A percentile compares a stretch with the other conserved stretches of the same genome.
Conservation (phyloP, 2,329 filamentous ascomycete genomes). For the Diaporthe caulivora region DNA sequence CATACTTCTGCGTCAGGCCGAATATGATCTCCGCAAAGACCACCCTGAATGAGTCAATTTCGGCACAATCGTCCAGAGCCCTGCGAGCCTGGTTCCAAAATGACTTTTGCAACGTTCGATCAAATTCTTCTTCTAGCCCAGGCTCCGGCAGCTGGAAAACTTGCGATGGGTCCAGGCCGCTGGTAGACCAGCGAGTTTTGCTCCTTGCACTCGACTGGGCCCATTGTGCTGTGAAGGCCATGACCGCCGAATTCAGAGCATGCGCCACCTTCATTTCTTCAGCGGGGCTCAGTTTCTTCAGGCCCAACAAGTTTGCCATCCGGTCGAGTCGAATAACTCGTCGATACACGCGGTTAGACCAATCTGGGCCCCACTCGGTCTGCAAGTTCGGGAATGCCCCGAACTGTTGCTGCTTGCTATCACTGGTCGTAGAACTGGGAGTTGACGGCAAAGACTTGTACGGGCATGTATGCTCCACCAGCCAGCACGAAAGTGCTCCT, state of each 20-base stretch:
- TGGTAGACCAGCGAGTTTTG: slow-evolving; percentile 35
- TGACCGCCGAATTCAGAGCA: slow-evolving; percentile 62
- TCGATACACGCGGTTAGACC: slow-evolving; percentile 63
- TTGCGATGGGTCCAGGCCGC: background rate
- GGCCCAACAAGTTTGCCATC: slow-evolving; percentile 53
- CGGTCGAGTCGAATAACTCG: slow-evolving; percentile 62
- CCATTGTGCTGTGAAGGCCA: slow-evolving; percentile 67
- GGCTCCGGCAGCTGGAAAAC: slow-evolving; percentile 10
- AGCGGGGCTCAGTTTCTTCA: slow-evolving; percentile 53
- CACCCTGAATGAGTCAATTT: slow-evolving; percentile 53
- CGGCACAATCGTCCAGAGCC: slow-evolving; percentile 51
- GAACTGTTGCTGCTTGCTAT: slow-evolving; percentile 28
- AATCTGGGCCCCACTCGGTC: slow-evolving; percentile 54
- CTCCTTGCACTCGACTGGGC: slow-evolving; percentile 51
- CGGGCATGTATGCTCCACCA: slow-evolving; percentile 65
- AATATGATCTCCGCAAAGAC: slow-evolving; percentile 55
- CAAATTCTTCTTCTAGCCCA: slow-evolving; percentile 50
- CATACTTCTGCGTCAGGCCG: slow-evolving; percentile 50
- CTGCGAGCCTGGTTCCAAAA: slow-evolving; percentile 55
- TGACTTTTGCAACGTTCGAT: slow-evolving; percentile 51
- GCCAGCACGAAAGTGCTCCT: slow-evolving; percentile 65
- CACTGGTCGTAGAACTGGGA: slow-evolving; percentile 4
- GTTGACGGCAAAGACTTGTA: slow-evolving; percentile 49
- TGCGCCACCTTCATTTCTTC: slow-evolving; percentile 59
- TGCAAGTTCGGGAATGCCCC: slow-evolving; percentile 32